Evolutionary conservation across 352 stramenopile species (phyloP).

Genomic region (Phytophthora foliorum): DNA sequence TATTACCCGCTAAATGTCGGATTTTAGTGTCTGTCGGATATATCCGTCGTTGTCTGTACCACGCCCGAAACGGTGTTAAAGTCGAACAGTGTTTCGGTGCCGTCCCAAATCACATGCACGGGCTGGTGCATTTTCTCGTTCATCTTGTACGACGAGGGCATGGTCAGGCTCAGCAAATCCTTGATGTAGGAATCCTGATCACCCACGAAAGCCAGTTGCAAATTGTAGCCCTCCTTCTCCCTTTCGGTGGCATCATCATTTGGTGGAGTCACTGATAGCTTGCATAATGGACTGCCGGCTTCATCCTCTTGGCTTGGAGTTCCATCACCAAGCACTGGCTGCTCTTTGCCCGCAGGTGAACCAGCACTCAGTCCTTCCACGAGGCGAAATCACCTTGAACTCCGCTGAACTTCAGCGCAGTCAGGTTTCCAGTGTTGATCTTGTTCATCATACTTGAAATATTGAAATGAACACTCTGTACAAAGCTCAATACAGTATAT

Average conservation of each 20-base stretch:
- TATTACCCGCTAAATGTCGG: no score
- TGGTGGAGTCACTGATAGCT: background rate
- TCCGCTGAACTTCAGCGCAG: no score
- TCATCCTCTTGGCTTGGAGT: background rate
- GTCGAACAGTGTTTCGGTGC: background rate
- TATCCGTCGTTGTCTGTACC: no score
- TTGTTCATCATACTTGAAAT: conserved; percentile 7
- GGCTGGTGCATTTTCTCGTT: background rate
- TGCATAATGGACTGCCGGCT: background rate
- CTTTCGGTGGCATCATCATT: background rate
- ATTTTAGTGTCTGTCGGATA: background rate
- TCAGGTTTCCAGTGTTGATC: background rate
- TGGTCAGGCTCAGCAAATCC: conserved; percentile 2
- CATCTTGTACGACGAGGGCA: background rate
- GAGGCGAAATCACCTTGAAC: no score
- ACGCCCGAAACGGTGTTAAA: conserved; percentile 6
- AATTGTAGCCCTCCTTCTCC: background rate
- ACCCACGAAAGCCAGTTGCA: conserved; percentile 5
- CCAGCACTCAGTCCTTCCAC: background rate
- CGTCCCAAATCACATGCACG: conserved; percentile 13
- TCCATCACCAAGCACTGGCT: background rate
- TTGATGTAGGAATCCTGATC: conserved; percentile 16
- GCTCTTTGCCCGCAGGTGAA: background rate
- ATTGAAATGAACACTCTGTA: background rate
- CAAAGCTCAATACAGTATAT: background rate